These are phyloP conservation scores for Amanita rubescens DNA, from an alignment of 768 basidiomycete species.

Conservation along the genomic window DNA sequence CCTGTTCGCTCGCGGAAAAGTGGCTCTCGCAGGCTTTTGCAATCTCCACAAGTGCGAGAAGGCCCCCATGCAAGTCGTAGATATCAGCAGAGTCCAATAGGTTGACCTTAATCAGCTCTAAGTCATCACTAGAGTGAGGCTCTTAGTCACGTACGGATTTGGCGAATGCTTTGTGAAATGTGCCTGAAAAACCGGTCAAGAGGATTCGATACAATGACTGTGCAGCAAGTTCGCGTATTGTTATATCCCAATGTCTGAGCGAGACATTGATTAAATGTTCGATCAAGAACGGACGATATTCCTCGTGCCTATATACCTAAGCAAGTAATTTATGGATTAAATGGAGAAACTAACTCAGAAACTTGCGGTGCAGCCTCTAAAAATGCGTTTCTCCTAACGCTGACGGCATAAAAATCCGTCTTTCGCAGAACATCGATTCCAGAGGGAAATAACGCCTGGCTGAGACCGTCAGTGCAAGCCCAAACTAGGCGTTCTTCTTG, in stretches of 20 bases:
- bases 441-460: constrained; percentile 81
- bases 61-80: constrained; percentile 71
- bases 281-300: constrained; percentile 65
- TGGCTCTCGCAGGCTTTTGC: constrained; percentile 41
- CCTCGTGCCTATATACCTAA: constrained; percentile 50
- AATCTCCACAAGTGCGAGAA: constrained; percentile 70
- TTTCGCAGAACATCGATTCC: constrained; percentile 90
- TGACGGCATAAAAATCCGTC: constrained; percentile 94
- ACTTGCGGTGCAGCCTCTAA: constrained; percentile 80
- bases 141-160: constrained; percentile 50
- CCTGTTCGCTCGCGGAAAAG: not conserved
- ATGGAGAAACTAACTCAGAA: constrained; percentile 57
- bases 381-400: constrained; percentile 78
- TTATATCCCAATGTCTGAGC: constrained; percentile 82
- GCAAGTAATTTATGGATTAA: constrained; percentile 5
- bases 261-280: constrained; percentile 69
- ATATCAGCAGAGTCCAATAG: constrained; percentile 59
- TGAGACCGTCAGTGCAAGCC: constrained; percentile 8
- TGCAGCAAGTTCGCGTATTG: constrained; percentile 73
- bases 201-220: constrained; percentile 68
- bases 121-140: not conserved
- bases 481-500: constrained; percentile 17
- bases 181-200: constrained; percentile 42
- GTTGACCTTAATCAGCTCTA: constrained; percentile 31
- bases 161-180: constrained; percentile 42